Conservation (phyloP, 2,329 filamentous ascomycete species). For the Macrophomina pseudophaseolina region DNA sequence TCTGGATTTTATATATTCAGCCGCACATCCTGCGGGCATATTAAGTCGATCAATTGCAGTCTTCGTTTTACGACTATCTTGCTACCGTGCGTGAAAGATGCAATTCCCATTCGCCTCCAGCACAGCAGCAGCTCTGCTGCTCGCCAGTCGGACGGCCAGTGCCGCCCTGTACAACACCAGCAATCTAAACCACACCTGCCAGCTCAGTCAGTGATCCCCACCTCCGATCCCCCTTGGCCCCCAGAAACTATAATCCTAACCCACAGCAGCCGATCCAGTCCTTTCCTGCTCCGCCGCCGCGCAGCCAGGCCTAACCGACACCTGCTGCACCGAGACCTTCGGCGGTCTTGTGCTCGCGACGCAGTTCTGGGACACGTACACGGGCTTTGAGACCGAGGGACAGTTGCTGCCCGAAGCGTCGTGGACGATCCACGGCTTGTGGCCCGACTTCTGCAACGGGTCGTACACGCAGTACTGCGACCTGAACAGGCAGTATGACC, state of each 20-base stretch:
- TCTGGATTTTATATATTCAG: background rate
- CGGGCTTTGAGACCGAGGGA: slow-evolving; percentile 62
- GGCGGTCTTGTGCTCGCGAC: slow-evolving; percentile 67
- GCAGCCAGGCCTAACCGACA: slow-evolving; percentile 54
- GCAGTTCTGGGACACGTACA: slow-evolving; percentile 70
- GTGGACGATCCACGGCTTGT: slow-evolving; percentile 67
- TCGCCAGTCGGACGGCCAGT: slow-evolving; percentile 31
- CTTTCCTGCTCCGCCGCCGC: slow-evolving; percentile 41
- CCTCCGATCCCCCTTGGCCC: slow-evolving; percentile 27
- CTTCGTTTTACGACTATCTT: background rate
- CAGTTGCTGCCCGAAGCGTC: slow-evolving; percentile 63
- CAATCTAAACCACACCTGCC: slow-evolving; percentile 62
- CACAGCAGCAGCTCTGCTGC: slow-evolving; percentile 14
- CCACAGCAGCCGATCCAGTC: slow-evolving; percentile 25
- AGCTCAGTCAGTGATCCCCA: slow-evolving; percentile 45
- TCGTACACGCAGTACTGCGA: slow-evolving; percentile 73
- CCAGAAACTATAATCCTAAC: background rate
- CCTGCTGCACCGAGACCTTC: slow-evolving; percentile 69
- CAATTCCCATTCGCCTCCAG: background rate
- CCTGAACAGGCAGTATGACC: slow-evolving; percentile 68
- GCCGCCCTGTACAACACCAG: slow-evolving; percentile 56
- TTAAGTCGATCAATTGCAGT: background rate
- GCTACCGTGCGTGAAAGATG: background rate
- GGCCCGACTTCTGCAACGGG: slow-evolving; percentile 61
- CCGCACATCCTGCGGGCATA: background rate